Evolutionary conservation across 1,284 basidiomycete genomes (phyloP).

Genomic region (Filobasidium uniguttulatum): DNA sequence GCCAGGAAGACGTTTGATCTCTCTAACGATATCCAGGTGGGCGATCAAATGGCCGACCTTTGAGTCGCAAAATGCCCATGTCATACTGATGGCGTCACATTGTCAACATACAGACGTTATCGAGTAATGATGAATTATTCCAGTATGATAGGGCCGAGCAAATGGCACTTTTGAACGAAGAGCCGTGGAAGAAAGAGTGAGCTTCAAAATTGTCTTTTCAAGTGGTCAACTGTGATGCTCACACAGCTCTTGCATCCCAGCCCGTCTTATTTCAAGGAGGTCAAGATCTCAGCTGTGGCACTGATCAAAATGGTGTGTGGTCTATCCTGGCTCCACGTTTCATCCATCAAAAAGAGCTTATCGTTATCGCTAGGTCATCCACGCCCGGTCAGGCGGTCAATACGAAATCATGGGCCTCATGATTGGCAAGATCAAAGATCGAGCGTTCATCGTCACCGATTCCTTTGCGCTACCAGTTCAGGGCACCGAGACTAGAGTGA

Average conservation of each 20-base stretch:
- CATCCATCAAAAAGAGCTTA: not conserved
- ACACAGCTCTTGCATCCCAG: slow-evolving; percentile 35
- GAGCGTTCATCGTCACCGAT: slow-evolving; percentile 82
- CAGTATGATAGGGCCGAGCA: slow-evolving; percentile 63
- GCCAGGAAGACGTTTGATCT: slow-evolving; percentile 74
- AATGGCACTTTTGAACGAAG: slow-evolving; percentile 51
- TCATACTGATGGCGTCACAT: not conserved
- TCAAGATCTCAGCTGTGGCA: slow-evolving; percentile 87
- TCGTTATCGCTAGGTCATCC: slow-evolving; percentile 62
- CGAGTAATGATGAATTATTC: slow-evolving; percentile 56
- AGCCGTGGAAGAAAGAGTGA: slow-evolving; percentile 81
- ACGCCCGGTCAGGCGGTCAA: slow-evolving; percentile 89
- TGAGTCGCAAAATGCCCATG: not conserved
- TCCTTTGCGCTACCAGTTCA: slow-evolving; percentile 94
- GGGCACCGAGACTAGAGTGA: slow-evolving; percentile 97
- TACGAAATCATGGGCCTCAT: slow-evolving; percentile 99
- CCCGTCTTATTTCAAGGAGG: slow-evolving; percentile 82
- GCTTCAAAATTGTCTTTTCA: slow-evolving; percentile 14
- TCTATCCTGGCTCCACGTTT: not conserved
- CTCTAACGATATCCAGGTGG: slow-evolving; percentile 52
- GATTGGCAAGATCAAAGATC: slow-evolving; percentile 87
- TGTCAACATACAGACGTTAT: slow-evolving; percentile 19
- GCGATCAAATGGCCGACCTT: too few relatives aligned
- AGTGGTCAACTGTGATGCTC: not conserved
- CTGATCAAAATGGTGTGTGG: slow-evolving; percentile 86